These are phyloP conservation scores for Sporothrix globosa DNA, from an alignment of 2,329 filamentous ascomycete genomes.

Conservation along the genomic window DNA sequence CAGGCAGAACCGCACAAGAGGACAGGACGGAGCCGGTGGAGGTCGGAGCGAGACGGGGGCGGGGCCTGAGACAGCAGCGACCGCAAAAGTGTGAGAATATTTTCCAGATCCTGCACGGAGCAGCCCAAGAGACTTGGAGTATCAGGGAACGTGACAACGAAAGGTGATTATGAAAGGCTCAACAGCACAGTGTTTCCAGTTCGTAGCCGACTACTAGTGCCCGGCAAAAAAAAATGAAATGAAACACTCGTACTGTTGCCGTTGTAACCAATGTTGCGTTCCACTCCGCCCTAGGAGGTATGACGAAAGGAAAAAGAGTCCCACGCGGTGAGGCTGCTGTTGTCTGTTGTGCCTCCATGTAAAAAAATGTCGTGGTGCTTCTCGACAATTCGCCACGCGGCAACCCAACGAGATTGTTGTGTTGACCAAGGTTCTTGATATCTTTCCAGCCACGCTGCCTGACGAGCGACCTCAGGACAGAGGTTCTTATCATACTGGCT, in stretches of 20 bases:
- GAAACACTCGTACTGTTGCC: constrained; percentile 51
- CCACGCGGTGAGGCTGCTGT: constrained; percentile 8
- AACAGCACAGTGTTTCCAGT: constrained; percentile 49
- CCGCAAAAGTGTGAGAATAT: constrained; percentile 23
- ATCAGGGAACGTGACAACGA: constrained; percentile 49
- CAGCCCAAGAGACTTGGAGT: constrained; percentile 43
- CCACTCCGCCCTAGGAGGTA: constrained; percentile 46
- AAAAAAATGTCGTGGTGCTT: constrained; percentile 36
- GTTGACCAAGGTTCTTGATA: constrained; percentile 54
- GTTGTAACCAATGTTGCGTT: constrained; percentile 54
- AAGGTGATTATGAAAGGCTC: constrained; percentile 42
- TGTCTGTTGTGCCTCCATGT: background rate
- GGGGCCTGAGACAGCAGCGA: constrained; percentile 34
- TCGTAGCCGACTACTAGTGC: constrained; percentile 44
- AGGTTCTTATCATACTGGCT: constrained; percentile 76
- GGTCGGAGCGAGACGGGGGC: constrained; percentile 37
- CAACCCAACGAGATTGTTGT: constrained; percentile 28
- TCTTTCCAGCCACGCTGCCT: constrained; percentile 66
- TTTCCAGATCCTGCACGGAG: constrained; percentile 34
- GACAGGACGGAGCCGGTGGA: constrained; percentile 30
- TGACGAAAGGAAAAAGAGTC: constrained; percentile 18
- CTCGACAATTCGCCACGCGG: constrained; percentile 32
- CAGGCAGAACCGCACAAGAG: constrained; percentile 23
- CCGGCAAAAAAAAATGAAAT: constrained; percentile 8
- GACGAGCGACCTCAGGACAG: constrained; percentile 74